Base-by-base conservation (phyloP, 306 rosid genomes). In the Pterocarpus macrocarpus region DNA sequence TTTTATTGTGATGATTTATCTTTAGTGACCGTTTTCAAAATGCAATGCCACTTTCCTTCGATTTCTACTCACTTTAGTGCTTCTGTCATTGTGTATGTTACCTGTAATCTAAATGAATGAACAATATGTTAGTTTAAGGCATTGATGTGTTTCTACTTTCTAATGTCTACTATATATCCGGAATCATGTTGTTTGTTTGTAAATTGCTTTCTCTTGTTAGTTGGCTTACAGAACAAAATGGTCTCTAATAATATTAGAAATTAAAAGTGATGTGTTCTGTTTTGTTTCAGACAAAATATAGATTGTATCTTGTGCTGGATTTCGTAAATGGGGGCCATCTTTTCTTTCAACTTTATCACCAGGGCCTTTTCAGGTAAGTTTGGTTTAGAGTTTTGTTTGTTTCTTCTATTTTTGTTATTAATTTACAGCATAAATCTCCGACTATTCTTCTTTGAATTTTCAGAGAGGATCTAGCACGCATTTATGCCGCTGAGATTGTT, bases 261-360 rank as follows among this genome's bases (percentile, higher is more conserved):
- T 57, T 77, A 9, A 64, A 50, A 28, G 2, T 56, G 16, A 10
- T n/a, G 13, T 47, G 81, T 71, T 78, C 10, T 65, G 13, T 64
- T 67, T 73, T 77, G 16, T 81, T 68, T 77, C 89, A 95, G 99
- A 95, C 99, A 68, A 95, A 95, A 87, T 95, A 95, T 80, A 85
- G 94, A 81, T 81, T 95, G 38, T 95, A 95, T 85, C 97, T 95
- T 63, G 99, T 95, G 88, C 90, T 95, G 85, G 97, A 95, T 89
- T 95, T 95, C 7, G 97, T 92, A 43, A 95, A 95, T 78, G 97
- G 99, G 47, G 99, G 99, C 14, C 99, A 95, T 87, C 97, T 95
- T 36, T 95, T 95, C 90, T 95, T 95, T 84, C 99, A 95, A 87
- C 97, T 95, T 62, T 93, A 95, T 82, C 92, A 89, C 84, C 97